Base-by-base conservation (phyloP, 2,329 filamentous ascomycete genomes). In the Kalmusia sp. region DNA sequence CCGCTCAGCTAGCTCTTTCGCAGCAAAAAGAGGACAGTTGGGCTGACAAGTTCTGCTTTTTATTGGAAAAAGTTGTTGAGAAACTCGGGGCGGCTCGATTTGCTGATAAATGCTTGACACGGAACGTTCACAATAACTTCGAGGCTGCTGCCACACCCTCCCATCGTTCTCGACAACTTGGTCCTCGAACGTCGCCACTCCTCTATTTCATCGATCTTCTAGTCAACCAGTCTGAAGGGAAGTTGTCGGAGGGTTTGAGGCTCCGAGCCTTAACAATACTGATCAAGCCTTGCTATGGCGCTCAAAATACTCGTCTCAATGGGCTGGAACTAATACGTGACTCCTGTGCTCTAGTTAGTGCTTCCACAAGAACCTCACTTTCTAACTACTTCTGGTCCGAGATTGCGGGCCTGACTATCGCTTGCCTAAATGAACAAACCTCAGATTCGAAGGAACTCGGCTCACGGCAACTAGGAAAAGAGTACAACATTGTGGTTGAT, bases 401-500 rank as follows among this genome's bases (percentile, higher is more conserved):
- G n/a, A 58, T 70, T 11, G 65, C 59, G 6, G 31, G 48, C 5
- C 43, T 69, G 9, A 45, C 67, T 2, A 62, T 62, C 27, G 24
- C 53, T 3, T 69, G 65, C 7, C 31, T 74, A n/a, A 47, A 64
- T 25, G 64, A 68, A 24, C 54, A 61, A 19, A 25, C 55, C 3
- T 52, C 61, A 2, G 62, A 68, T 40, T 51, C 63, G 1, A 64
- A 58, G 14, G 68, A 69, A 25, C 65, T 57, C 8, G 56, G 52
- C 12, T 63, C 67, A 6, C 59, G 67, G 27, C 77, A 84, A 30
- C 70, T 87, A 49, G 85, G 88, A 12, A 84, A 86, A 9, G 87
- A 91, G 51, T 92, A 91, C 59, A 86, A 89, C 7, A 85, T 89
- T 46, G 77, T 89, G 21, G 80, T 87, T 14, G 87, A 83, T 15